phyloP scores from a whole-genome alignment of 2,329 filamentous ascomycete species.

The Nannizzia gypsea region DNA sequence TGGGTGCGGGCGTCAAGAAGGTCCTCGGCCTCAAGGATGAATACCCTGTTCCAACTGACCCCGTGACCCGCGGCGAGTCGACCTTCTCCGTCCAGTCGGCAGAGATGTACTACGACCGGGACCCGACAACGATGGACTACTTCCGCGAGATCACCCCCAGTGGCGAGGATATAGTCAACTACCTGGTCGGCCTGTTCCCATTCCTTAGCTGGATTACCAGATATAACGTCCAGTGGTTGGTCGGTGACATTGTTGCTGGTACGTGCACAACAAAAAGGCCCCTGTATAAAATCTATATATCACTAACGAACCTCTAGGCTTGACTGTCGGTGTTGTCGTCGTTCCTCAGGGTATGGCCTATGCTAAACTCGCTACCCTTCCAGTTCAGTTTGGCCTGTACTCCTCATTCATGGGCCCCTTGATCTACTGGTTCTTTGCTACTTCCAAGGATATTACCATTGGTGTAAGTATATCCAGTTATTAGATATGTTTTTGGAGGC shows the following conservation, averaged over 20 bases:
- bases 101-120: constrained; percentile 71
- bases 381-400: constrained; percentile 74
- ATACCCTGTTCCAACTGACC: constrained; percentile 44
- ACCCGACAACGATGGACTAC: constrained; percentile 65
- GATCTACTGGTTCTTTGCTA: constrained; percentile 96
- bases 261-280: constrained; percentile 20
- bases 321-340: constrained; percentile 65
- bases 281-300: constrained; percentile 9
- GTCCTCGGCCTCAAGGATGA: constrained; percentile 70
- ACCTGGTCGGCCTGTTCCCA: constrained; percentile 65
- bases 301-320: constrained; percentile 33
- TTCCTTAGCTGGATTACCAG: constrained; percentile 78
- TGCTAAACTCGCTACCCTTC: constrained; percentile 68
- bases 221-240: constrained; percentile 83
- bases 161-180: constrained; percentile 43
- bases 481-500: constrained; percentile 6
- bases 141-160: constrained; percentile 53
- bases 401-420: constrained; percentile 93
- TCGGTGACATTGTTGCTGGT: constrained; percentile 84
- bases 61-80: constrained; percentile 65
- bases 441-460: constrained; percentile 96
- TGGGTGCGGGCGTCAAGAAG: constrained; percentile 66
- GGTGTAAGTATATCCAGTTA: constrained; percentile 52
- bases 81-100: constrained; percentile 60
- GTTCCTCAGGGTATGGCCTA: constrained; percentile 98